Conservation (phyloP, 108 stramenopile species). For the Skeletonema marinoi region DNA sequence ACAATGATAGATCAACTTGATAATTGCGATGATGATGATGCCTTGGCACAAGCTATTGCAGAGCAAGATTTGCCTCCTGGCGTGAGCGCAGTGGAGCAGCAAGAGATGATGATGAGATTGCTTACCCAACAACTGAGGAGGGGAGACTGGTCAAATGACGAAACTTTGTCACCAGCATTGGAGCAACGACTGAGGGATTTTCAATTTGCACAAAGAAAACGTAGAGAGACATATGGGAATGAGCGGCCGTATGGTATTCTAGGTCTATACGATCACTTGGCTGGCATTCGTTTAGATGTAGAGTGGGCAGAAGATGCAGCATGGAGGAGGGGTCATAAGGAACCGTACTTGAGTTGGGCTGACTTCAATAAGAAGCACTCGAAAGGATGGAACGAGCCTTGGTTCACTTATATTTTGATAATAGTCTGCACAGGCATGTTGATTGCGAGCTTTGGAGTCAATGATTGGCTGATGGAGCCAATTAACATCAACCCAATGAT, state of each 20-base stretch:
- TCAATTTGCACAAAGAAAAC: constrained; percentile 82
- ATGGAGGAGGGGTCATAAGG: constrained; percentile 64
- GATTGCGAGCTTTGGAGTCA: constrained; percentile 64
- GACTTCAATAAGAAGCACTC: constrained; percentile 71
- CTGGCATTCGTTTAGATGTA: constrained; percentile 74
- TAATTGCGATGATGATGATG: constrained; percentile 21
- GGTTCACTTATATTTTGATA: constrained; percentile 71
- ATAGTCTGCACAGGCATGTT: constrained; percentile 66
- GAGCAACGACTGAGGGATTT: constrained; percentile 80
- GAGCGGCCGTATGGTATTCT: constrained; percentile 73
- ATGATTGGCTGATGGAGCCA: constrained; percentile 84
- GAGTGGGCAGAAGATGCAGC: constrained; percentile 91
- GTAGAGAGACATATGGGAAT: constrained; percentile 72
- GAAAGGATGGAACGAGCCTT: constrained; percentile 65
- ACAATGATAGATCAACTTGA: background rate
- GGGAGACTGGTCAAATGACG: constrained; percentile 32
- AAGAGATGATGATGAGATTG: constrained; percentile 48
- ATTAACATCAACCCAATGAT: constrained; percentile 88
- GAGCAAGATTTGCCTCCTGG: constrained; percentile 48
- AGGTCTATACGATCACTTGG: constrained; percentile 78
- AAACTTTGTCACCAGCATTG: constrained; percentile 34
- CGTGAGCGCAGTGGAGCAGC: constrained; percentile 41
- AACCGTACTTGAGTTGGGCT: constrained; percentile 77
- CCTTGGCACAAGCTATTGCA: constrained; percentile 39
- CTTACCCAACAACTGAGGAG: constrained; percentile 41